Evolutionary conservation across 2,329 filamentous ascomycete genomes (phyloP).

Genomic region (Colletotrichum musae): DNA sequence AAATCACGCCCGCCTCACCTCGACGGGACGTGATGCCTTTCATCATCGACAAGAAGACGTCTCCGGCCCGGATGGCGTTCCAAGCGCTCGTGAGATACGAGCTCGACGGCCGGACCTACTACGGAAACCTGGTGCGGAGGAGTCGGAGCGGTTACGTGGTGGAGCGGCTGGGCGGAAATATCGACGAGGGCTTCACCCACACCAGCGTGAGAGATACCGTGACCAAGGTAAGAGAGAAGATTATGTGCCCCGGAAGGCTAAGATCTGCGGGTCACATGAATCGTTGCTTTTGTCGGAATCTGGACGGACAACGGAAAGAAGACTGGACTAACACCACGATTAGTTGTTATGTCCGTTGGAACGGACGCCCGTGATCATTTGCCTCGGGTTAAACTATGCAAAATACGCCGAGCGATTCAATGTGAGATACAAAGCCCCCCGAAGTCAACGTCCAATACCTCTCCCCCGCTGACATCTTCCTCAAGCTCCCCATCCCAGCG

Average conservation of each 20-base stretch:
- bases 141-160: constrained; percentile 24
- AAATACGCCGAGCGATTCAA: constrained; percentile 46
- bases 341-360: constrained; percentile 40
- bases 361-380: constrained; percentile 43
- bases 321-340: no score
- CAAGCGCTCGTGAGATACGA: constrained; percentile 26
- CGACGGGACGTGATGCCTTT: constrained; percentile 16
- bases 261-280: background rate
- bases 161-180: background rate
- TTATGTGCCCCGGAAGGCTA: background rate
- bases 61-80: constrained; percentile 17
- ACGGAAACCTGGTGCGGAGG: constrained; percentile 23
- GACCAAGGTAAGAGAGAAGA: background rate
- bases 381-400: constrained; percentile 48
- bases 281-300: background rate
- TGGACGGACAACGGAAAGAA: background rate
- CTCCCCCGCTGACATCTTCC: background rate
- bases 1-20: background rate
- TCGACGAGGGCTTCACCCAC: constrained; percentile 11
- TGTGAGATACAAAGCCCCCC: constrained; percentile 3
- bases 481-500: constrained; percentile 33
- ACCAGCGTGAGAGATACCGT: constrained; percentile 12
- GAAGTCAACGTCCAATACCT: background rate
- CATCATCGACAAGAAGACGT: constrained; percentile 6
- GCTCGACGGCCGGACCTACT: constrained; percentile 11